Base-by-base conservation (phyloP, 257 asterid genomes). In the Fraxinus pennsylvanica region DNA sequence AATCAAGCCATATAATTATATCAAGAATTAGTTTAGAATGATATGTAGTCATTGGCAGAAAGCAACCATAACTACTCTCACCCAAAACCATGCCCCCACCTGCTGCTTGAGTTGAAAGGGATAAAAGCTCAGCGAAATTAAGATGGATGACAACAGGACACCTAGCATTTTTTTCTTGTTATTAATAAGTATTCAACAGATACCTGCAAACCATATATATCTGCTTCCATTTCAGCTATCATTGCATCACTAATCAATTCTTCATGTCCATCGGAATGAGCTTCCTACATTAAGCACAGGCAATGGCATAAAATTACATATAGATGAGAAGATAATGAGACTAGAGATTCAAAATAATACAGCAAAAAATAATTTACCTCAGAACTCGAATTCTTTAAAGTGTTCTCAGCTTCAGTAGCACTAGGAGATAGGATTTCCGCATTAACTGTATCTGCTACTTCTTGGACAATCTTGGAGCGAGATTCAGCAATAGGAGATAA, bases 151-250 rank as follows among this genome's bases (percentile, higher is more conserved):
- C 27, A 22, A 27, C 35, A 63, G 17, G 19, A 63, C 21, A 7
- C 66, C 3, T 19, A n/a, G 12, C 29, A 54, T 2, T 10, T 9
- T 63, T 21, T 59, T 63, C 6, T 25, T 27, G 17, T 63, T 63
- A 22, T 63, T 63, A 63, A 3, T 27, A 63, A 27, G 35, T 22
- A 63, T 25, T 63, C 27, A 27, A 63, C 69, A 10, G 69, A 70
- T 88, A 89, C 97, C 96, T 92, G 97, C 77, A 92, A 86, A 75
- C 97, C 96, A 82, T 89, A 90, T 61, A 89, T 71, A 81, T 86
- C 92, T 4, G 97, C 97, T 81, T 92, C 97, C 86, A 90, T 83
- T 85, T 92, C 97, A 84, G 92, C 96, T 72, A 92, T 87, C 91
- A 84, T 70, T 79, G 96, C 94, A 89, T 92, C 96, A 80, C 90